Evolutionary conservation across 805 yeast genomes (phyloP), one percentile per base, ranked within the genome.

Genomic region (Candida ponderosae): DNA sequence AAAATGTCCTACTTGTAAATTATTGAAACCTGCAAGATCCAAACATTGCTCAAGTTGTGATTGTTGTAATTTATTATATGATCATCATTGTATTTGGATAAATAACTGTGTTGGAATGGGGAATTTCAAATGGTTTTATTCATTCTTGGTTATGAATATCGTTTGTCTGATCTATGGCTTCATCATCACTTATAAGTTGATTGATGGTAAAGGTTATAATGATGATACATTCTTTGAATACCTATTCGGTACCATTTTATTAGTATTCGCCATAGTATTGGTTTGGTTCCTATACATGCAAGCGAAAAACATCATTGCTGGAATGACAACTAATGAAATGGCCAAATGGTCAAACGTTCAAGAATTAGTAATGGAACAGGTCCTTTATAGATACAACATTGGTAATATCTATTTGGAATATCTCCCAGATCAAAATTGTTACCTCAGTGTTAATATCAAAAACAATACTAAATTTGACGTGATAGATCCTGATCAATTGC

Each of bases 321-420:
- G 95, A 0, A 78, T 78, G 54, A 82, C 93, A 11, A 80, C 89
- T 4, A 81, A 80, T 49, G 95, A 84, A 56, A 61, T 72, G 15
- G 76, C 66, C 35, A 84, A 84, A 51, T 84, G 94, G 94, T 72
- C 62, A 16, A 75, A 68, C 4, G 65, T 84, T 13, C 77, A 77
- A 38, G 69, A 72, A 34, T 62, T 76, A 40, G 56, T 74, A 35
- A 48, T 62, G 9, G 63, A 65, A 11, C 68, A 68, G 1, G 51
- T 47, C 21, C 52, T 77, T 3, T 56, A 51, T 4, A 40, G 38
- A 29, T 44, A 47, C 16, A 14, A 17, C 2, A 20, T 38, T 20
- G 46, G 45, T 16, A 27, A 31, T 6, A 28, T 36, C 3, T 48
- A 41, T 33, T 48, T 32, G 20, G 57, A 53, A 33, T 51, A 34